Conservation (phyloP, 2,329 filamentous ascomycete genomes). For the Trichoderma citrinoviride region DNA sequence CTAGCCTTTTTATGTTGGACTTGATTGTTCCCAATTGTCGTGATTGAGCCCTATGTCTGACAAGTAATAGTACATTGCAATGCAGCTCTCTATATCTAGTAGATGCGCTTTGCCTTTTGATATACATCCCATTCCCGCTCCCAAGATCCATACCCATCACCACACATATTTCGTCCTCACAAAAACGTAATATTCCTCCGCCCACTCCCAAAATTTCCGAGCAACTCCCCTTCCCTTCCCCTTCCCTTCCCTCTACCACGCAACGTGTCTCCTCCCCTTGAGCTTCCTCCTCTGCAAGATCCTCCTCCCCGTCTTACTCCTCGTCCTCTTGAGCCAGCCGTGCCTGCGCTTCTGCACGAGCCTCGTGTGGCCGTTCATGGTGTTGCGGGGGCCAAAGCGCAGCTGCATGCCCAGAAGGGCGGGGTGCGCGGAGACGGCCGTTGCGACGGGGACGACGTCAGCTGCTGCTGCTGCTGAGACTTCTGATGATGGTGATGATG, state of each 20-base stretch:
- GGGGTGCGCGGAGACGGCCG: conserved; percentile 52
- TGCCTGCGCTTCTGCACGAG: conserved; percentile 59
- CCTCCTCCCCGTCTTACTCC: conserved; percentile 51
- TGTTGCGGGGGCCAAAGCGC: conserved; percentile 58
- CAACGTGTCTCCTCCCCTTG: conserved; percentile 51
- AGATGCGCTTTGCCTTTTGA: not conserved
- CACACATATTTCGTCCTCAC: not conserved
- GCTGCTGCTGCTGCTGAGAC: conserved; percentile 27
- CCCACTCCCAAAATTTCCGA: not conserved
- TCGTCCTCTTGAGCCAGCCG: conserved; percentile 54
- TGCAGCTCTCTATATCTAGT: conserved; percentile 1
- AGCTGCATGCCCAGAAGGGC: conserved; percentile 51
- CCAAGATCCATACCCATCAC: not conserved
- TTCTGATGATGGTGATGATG: not conserved
- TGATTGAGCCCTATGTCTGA: not conserved
- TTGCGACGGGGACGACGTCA: conserved; percentile 48
- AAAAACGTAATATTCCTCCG: not conserved
- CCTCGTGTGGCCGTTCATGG: conserved; percentile 53
- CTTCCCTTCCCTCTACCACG: conserved; percentile 25
- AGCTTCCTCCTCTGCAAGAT: conserved; percentile 50
- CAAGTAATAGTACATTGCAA: conserved; percentile 19
- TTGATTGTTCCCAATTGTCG: not conserved
- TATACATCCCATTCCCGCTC: not conserved
- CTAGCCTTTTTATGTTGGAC: not conserved
- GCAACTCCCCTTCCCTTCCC: not conserved